A percentile compares a stretch with the other conserved stretches of the same genome.
phyloP scores from a whole-genome alignment of 768 basidiomycete genomes.

The Pholiota microspora region DNA sequence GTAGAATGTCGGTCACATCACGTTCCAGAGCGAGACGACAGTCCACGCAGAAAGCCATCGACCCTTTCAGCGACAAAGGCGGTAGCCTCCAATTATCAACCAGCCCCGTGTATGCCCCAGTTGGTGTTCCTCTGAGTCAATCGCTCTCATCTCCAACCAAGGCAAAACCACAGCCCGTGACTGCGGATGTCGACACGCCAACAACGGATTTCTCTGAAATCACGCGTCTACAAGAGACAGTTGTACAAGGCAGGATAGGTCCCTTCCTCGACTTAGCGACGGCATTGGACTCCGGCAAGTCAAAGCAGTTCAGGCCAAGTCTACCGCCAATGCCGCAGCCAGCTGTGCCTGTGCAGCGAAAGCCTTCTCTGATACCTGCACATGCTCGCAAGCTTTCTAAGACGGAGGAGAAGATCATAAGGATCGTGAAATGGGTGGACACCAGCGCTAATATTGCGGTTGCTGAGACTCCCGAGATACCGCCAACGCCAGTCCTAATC shows the following conservation, averaged over 20 bases:
- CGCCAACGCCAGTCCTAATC: neutral
- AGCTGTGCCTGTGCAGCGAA: neutral
- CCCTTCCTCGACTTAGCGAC: constrained; percentile 17
- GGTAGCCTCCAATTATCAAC: neutral
- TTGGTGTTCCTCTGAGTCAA: constrained; percentile 2
- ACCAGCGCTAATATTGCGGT: constrained; percentile 14
- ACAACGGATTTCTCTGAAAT: constrained; percentile 12
- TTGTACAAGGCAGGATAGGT: constrained; percentile 3
- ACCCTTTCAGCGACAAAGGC: neutral
- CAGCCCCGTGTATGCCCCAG: neutral
- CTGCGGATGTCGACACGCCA: constrained; percentile 14
- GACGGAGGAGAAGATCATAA: constrained; percentile 11
- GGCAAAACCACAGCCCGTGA: neutral
- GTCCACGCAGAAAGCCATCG: neutral
- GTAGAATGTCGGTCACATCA: neutral
- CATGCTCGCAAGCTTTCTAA: constrained; percentile 6
- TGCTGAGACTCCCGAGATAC: constrained; percentile 5
- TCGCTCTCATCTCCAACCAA: neutral
- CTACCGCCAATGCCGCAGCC: neutral
- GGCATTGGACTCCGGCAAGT: constrained; percentile 19
- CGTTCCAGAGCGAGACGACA: neutral
- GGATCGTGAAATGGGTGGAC: constrained; percentile 20
- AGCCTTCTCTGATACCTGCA: neutral
- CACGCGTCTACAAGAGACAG: neutral
- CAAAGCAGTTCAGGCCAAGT: constrained; percentile 13